phyloP scores from a whole-genome alignment of 2,329 filamentous ascomycete genomes.

The Hymenoscyphus fructigenus region DNA sequence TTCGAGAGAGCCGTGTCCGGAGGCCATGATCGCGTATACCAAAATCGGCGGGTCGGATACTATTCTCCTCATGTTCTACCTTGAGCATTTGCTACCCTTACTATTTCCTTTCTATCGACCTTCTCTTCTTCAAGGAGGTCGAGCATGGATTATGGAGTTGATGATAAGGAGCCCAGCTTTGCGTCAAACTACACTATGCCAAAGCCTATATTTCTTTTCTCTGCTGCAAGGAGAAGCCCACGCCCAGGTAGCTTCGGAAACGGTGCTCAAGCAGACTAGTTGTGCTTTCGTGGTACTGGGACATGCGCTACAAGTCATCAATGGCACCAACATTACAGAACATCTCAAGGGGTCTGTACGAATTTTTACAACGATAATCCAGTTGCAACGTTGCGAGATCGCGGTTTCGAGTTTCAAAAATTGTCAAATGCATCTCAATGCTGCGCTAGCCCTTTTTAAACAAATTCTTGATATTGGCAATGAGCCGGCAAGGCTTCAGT shows the following conservation, averaged over 20 bases:
- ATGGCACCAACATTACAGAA: too few species aligned
- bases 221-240: constrained; percentile 16
- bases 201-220: constrained; percentile 56
- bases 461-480: constrained; percentile 34
- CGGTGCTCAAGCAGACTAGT: too few species aligned
- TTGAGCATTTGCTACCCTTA: constrained; percentile 62
- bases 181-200: constrained; percentile 53
- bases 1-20: constrained; percentile 11
- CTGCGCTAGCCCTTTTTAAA: constrained; percentile 49
- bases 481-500: constrained; percentile 8
- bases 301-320: too few species aligned
- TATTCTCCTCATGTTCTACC: constrained; percentile 54
- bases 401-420: constrained; percentile 47
- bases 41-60: not conserved
- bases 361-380: constrained; percentile 47
- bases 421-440: constrained; percentile 52
- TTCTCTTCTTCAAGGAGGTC: constrained; percentile 53
- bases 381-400: constrained; percentile 54
- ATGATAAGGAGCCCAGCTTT: constrained; percentile 48
- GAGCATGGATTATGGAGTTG: constrained; percentile 59
- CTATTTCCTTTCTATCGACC: constrained; percentile 58
- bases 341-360: too few species aligned
- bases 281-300: too few species aligned
- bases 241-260: too few species aligned
- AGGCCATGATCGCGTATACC: constrained; percentile 16